phyloP scores from a whole-genome alignment of 352 stramenopile genomes.

The Plasmopara muralis region DNA sequence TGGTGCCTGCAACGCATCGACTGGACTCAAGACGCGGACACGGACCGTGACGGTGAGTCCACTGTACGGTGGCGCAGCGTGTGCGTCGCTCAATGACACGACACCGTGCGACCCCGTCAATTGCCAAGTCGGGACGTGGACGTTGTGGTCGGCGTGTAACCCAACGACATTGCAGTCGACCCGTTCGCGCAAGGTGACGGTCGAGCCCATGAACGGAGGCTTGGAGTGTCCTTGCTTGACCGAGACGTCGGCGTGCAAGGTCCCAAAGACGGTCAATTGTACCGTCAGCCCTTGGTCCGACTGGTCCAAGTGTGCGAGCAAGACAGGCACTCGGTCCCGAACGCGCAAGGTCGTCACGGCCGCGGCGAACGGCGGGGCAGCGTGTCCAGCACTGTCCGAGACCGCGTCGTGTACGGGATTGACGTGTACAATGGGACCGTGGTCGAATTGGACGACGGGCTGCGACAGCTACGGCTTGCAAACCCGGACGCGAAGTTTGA shows the following conservation, averaged over 20 bases:
- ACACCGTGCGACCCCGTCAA: slow-evolving; percentile 42
- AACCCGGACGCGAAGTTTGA: slow-evolving; percentile 30
- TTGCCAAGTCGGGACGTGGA: slow-evolving; percentile 35
- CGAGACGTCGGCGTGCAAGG: slow-evolving; percentile 33
- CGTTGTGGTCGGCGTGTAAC: slow-evolving; percentile 16
- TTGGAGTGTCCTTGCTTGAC: slow-evolving; percentile 32
- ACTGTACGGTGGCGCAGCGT: slow-evolving; percentile 36
- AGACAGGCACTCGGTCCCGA: slow-evolving; percentile 24
- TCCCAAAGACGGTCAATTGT: slow-evolving; percentile 40
- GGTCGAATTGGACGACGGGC: slow-evolving; percentile 45
- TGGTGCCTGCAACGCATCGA: slow-evolving; percentile 24
- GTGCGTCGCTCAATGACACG: slow-evolving; percentile 20
- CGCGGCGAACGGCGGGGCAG: slow-evolving; percentile 27
- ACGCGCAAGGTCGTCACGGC: slow-evolving; percentile 35
- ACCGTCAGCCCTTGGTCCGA: slow-evolving; percentile 34
- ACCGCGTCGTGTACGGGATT: slow-evolving; percentile 30
- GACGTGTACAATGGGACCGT: slow-evolving; percentile 43
- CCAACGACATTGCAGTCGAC: slow-evolving; percentile 18
- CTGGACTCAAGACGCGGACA: slow-evolving; percentile 32
- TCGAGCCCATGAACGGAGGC: slow-evolving; percentile 29
- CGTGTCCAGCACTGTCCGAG: slow-evolving; percentile 35
- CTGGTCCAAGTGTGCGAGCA: slow-evolving; percentile 44
- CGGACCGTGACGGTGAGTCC: slow-evolving; percentile 22
- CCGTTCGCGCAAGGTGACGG: slow-evolving; percentile 27
- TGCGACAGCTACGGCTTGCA: slow-evolving; percentile 34